These are phyloP conservation scores for Lentinula detonsa DNA, from an alignment of 768 basidiomycete genomes.

Conservation along the genomic window DNA sequence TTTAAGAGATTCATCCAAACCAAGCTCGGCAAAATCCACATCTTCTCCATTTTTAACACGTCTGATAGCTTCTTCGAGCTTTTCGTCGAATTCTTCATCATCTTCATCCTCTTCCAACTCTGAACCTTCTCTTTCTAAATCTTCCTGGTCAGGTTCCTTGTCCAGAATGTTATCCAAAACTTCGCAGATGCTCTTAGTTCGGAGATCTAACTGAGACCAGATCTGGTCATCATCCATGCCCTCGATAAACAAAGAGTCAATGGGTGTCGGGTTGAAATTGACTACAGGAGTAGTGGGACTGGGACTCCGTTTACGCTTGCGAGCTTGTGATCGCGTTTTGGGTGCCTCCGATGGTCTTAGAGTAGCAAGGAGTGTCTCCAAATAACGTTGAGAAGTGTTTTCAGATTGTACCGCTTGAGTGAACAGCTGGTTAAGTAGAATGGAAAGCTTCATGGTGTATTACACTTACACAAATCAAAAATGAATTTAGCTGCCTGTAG, in stretches of 20 bases:
- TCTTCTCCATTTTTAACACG: constrained; percentile 22
- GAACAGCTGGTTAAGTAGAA: neutral
- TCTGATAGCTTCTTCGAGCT: constrained; percentile 23
- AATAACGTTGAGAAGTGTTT: constrained; percentile 50
- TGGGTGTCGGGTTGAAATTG: constrained; percentile 56
- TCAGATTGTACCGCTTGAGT: constrained; percentile 49
- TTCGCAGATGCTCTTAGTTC: constrained; percentile 62
- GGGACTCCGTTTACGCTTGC: constrained; percentile 36
- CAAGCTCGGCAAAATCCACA: constrained; percentile 25
- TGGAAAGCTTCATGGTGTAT: neutral
- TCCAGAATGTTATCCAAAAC: constrained; percentile 61
- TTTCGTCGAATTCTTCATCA: constrained; percentile 22
- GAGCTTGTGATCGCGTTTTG: constrained; percentile 67
- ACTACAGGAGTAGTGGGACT: constrained; percentile 23
- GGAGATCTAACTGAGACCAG: constrained; percentile 91
- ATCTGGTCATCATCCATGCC: constrained; percentile 83
- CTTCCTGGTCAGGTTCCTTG: constrained; percentile 31
- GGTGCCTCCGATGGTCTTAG: constrained; percentile 64
- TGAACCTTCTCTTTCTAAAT: constrained; percentile 22
- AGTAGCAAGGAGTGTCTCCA: constrained; percentile 61
- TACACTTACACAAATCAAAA: constrained; percentile 65
- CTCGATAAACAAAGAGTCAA: constrained; percentile 68
- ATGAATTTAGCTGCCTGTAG: constrained; percentile 66
- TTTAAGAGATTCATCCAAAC: constrained; percentile 23
- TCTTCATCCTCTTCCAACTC: constrained; percentile 25